Evolutionary conservation across 768 basidiomycete genomes (phyloP), one percentile per base, ranked within the genome.

Genomic region (Agrocybe chaxingu): DNA sequence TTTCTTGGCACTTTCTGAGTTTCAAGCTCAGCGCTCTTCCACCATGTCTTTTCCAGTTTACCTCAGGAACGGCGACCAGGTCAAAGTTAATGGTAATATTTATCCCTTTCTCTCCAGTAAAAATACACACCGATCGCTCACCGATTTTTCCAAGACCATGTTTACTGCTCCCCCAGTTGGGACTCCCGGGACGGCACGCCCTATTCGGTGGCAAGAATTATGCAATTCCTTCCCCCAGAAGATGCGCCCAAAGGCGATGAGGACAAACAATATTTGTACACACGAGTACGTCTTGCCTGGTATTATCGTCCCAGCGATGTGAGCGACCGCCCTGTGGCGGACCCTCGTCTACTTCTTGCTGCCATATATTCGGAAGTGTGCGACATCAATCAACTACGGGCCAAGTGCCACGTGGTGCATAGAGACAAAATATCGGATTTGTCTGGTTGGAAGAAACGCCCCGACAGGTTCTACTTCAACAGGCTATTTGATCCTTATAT

Each of bases 281-380:
- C 87, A 58, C 88, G 91, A 63, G 93, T 93, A 57, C 85, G 94
- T 45, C 78, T 98, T 48, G 92, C 92, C 40, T 94, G 94, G 84
- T 98, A 95, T 74, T 97, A 98, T 74, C 90, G 96, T 57, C 93
- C 93, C 45, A 84, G 87, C 70, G 96, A 98, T 80, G 90, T 98
- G 59, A 91, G 87, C 65, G 92, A 93, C 74, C 87, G 95, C 51
- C 81, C 87, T 29, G 86, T 93, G 52, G 82, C 89, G 51, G 96
- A 99, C 74, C 88, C 87, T 58, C 87, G 97, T 55, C 78, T 97
- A 41, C 81, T 99, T 52, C 81, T 96, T 54, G 94, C 95, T 40
- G 92, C 95, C 56, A 96, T 98, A 69, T 96, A 94, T 73, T 90
- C 92, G 48, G 96, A 98, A 75, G 82, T 94, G 45, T 92, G 92